A percentile compares a stretch with the other conserved stretches of the same genome.
Conservation (phyloP, 306 rosid species). For the Alnus rubra region DNA sequence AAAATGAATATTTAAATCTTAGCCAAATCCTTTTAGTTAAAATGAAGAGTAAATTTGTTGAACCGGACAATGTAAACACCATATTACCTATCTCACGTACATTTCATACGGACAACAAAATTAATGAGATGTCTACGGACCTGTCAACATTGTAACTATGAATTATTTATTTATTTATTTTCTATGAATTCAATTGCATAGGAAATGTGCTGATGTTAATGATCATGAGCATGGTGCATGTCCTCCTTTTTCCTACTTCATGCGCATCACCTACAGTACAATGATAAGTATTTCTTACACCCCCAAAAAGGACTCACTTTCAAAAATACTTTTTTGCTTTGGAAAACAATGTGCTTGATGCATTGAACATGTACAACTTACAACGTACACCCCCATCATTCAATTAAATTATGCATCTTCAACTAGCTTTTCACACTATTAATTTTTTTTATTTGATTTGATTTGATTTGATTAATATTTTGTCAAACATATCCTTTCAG, state of each 20-base stretch:
- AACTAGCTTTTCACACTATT: neutral
- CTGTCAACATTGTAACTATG: too few relatives aligned
- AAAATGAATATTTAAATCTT: too few relatives aligned
- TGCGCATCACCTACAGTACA: slow-evolving; percentile 51
- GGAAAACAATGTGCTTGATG: neutral
- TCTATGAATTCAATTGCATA: neutral
- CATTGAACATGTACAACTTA: neutral
- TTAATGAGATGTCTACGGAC: too few relatives aligned
- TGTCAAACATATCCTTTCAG: neutral
- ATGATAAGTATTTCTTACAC: slow-evolving; percentile 40
- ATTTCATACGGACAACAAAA: too few relatives aligned
- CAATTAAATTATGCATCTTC: neutral
- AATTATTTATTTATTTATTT: too few relatives aligned
- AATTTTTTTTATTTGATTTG: neutral
- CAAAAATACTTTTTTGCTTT: neutral
- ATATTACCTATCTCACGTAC: too few relatives aligned
- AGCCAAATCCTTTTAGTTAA: too few relatives aligned
- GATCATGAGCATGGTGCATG: slow-evolving; percentile 37
- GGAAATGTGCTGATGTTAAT: slow-evolving; percentile 15
- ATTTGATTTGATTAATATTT: neutral
- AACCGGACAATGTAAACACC: too few relatives aligned
- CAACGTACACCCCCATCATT: neutral
- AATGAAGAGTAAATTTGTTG: too few relatives aligned
- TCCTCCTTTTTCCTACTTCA: slow-evolving; percentile 31
- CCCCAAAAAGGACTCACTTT: slow-evolving; percentile 26